phyloP scores from a whole-genome alignment of 2,329 filamentous ascomycete species.

The Pezicula radicicola region DNA sequence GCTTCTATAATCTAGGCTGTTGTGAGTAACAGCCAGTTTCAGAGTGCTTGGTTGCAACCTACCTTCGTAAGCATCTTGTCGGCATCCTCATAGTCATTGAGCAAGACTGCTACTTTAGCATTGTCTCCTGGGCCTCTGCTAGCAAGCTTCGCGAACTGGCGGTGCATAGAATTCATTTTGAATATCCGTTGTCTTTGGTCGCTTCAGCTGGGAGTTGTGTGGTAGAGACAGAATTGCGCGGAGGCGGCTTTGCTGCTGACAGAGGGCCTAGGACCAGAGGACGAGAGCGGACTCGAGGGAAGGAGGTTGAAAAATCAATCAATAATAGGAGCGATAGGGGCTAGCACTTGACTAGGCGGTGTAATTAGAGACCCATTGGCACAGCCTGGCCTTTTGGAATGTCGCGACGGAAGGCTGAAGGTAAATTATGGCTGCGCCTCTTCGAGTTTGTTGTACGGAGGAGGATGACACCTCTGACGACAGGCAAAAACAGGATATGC shows the following conservation, averaged over 20 bases:
- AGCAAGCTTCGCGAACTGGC: constrained; percentile 71
- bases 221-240: neutral
- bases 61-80: constrained; percentile 73
- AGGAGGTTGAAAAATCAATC: neutral
- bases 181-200: constrained; percentile 4
- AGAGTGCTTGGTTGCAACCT: constrained; percentile 22
- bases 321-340: too few relatives aligned
- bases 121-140: constrained; percentile 69
- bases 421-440: too few relatives aligned
- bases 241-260: neutral
- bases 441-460: too few relatives aligned
- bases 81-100: constrained; percentile 79
- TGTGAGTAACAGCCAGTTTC: neutral
- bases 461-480: too few relatives aligned
- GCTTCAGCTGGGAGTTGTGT: constrained; percentile 3
- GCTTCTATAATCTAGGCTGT: constrained; percentile 66
- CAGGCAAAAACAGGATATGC: too few relatives aligned
- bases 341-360: too few relatives aligned
- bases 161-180: constrained; percentile 69
- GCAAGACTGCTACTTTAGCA: constrained; percentile 68
- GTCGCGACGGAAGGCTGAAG: neutral
- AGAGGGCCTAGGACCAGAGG: neutral
- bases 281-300: neutral
- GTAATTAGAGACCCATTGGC: constrained; percentile 3
- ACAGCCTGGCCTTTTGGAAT: constrained; percentile 6